phyloP scores from a whole-genome alignment of 495 filamentous ascomycete species.

The Hyaloscypha finlandica region DNA sequence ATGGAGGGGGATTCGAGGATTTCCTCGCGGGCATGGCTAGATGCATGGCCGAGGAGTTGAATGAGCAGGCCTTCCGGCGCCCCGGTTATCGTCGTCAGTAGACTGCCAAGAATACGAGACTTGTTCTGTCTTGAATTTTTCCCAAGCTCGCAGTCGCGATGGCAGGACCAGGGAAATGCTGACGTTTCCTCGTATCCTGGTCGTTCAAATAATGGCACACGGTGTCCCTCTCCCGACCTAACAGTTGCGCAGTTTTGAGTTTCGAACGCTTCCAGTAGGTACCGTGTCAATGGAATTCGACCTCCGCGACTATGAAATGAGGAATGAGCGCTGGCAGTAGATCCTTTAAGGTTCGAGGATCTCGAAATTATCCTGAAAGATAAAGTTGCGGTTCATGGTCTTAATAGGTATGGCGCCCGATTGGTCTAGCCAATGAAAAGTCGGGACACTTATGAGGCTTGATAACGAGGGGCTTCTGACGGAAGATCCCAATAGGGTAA shows the following conservation, averaged over 20 bases:
- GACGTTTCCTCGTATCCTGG: slow-evolving; percentile 22
- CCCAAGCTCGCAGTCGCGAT: slow-evolving; percentile 8
- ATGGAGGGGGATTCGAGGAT: slow-evolving; percentile 67
- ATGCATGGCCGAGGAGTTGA: slow-evolving; percentile 63
- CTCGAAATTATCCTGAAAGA: not conserved
- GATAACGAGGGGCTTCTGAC: not conserved
- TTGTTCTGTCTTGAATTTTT: slow-evolving; percentile 1
- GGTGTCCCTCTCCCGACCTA: not conserved
- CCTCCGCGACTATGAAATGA: not conserved
- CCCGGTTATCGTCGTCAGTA: slow-evolving; percentile 10
- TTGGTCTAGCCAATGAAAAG: not conserved
- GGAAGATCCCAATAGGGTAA: not conserved
- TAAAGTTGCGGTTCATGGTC: not conserved
- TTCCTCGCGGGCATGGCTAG: slow-evolving; percentile 88
- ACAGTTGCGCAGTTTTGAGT: not conserved
- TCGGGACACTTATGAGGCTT: not conserved
- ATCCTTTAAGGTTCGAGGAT: not conserved
- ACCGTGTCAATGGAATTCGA: not conserved
- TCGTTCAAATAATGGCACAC: not conserved
- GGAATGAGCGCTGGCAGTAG: not conserved
- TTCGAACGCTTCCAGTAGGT: slow-evolving; percentile 2
- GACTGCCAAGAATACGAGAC: not conserved
- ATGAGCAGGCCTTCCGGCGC: slow-evolving; percentile 24
- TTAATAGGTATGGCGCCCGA: not conserved
- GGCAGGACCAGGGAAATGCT: slow-evolving; percentile 15